Conservation (phyloP, 345 rosid species). For the Dipteronia dyeriana region DNA sequence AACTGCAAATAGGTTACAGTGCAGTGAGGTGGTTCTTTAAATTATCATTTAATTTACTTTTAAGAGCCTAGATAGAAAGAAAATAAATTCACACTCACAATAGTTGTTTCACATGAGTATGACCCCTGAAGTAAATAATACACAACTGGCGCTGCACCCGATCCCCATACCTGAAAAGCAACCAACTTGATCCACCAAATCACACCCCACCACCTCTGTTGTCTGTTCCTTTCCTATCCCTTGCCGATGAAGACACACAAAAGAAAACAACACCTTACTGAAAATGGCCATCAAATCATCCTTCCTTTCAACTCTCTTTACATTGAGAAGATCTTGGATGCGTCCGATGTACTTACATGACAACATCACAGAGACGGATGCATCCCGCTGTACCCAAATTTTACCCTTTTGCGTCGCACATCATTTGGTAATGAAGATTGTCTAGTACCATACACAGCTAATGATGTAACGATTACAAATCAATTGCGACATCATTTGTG, state of each 20-base stretch:
- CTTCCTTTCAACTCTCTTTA: neutral
- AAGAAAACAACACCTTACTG: constrained; percentile 12
- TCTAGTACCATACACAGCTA: too few species aligned
- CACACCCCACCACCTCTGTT: neutral
- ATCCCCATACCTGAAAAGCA: constrained; percentile 10
- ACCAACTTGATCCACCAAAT: constrained; percentile 23
- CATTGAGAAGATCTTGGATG: too few species aligned
- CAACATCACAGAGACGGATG: too few species aligned
- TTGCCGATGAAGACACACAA: constrained; percentile 29
- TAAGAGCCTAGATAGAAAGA: neutral
- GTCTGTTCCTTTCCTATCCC: neutral
- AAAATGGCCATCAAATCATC: constrained; percentile 7
- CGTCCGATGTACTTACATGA: too few species aligned
- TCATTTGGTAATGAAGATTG: neutral
- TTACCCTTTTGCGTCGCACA: neutral
- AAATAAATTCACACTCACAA: constrained; percentile 16
- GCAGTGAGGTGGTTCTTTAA: constrained; percentile 11
- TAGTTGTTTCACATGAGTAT: constrained; percentile 12
- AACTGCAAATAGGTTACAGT: neutral
- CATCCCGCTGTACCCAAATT: too few species aligned
- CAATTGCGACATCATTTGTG: too few species aligned
- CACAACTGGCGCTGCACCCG: constrained; percentile 2
- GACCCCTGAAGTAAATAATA: constrained; percentile 5
- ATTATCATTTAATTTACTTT: neutral
- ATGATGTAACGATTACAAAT: too few species aligned